Evolutionary conservation across 1,139 yeast genomes (phyloP), one percentile per base, ranked within the genome.

Genomic region (Meyerozyma carpophila): DNA sequence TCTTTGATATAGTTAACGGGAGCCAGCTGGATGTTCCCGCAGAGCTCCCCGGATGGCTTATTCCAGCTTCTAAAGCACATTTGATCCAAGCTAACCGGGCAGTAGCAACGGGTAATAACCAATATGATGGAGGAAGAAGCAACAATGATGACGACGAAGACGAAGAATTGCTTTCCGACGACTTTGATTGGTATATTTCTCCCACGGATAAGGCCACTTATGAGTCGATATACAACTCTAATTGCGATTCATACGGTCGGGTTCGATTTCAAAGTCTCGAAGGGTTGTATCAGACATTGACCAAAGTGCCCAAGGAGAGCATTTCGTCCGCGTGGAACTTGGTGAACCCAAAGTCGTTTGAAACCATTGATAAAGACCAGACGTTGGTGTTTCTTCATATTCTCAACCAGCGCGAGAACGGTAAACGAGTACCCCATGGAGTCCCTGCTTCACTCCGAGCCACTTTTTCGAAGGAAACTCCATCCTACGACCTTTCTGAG

Each of bases 121-220:
- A 44, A 11, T 46, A 47, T 36, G 21, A 32, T 13, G 39, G 39
- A 3, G 32, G 46, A 24, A 37, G 44, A 26, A 20, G 60, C 44
- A 61, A 59, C 47, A 62, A 68, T 48, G 70, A 70, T 51, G 77
- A 74, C 47, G 81, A 78, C 47, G 79, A 79, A 51, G 77, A 77
- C 43, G 82, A 78, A 36, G 68, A 73, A 42, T 63, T 73, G 6
- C 70, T 85, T 44, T 72, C 82, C 32, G 77, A 81, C 41, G 87
- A 86, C 56, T 87, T 93, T 59, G 96, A 91, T 59, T 93, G 98
- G 98, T 93, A 93, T 66, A 90, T 93, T 50, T 83, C 96, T 4
- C 98, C 97, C 16, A 75, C 82, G 7, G 97, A 93, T 57, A 81
- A 83, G 56, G 58, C 80, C 3, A 78, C 85, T 9, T 94, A 93